A percentile compares a stretch with the other conserved stretches of the same genome.
Conservation (phyloP, 2,329 filamentous ascomycete species). For the Verticillium albo-atrum region DNA sequence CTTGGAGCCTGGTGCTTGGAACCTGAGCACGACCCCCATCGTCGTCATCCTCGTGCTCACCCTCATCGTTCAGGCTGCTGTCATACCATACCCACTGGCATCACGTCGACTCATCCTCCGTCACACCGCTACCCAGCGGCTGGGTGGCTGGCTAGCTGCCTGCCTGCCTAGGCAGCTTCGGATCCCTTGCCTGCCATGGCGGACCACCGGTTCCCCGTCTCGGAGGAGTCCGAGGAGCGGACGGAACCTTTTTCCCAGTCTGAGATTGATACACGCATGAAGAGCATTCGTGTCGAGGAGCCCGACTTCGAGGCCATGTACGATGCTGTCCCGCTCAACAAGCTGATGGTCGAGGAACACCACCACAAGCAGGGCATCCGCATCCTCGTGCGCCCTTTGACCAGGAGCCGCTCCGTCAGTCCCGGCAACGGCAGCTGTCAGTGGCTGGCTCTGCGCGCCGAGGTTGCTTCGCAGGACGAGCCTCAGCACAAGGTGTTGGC, state of each 20-base stretch:
- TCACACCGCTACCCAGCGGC: not conserved
- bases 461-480: constrained; percentile 44
- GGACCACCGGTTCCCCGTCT: constrained; percentile 35
- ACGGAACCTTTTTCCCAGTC: constrained; percentile 56
- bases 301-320: constrained; percentile 29
- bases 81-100: constrained; percentile 17
- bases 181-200: constrained; percentile 31
- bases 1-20: not conserved
- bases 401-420: constrained; percentile 48
- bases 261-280: constrained; percentile 48
- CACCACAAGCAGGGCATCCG: constrained; percentile 53
- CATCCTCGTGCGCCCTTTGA: constrained; percentile 52
- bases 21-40: not conserved
- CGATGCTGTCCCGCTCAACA: constrained; percentile 48
- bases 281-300: constrained; percentile 40
- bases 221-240: constrained; percentile 42
- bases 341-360: constrained; percentile 45
- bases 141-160: not conserved
- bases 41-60: constrained; percentile 7
- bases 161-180: constrained; percentile 5
- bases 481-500: constrained; percentile 54
- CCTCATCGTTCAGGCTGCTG: constrained; percentile 21
- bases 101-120: not conserved
- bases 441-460: constrained; percentile 52
- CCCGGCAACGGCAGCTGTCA: constrained; percentile 52